phyloP scores from a whole-genome alignment of 495 filamentous ascomycete genomes.

The Pseudoneurospora amorphoporcata region DNA sequence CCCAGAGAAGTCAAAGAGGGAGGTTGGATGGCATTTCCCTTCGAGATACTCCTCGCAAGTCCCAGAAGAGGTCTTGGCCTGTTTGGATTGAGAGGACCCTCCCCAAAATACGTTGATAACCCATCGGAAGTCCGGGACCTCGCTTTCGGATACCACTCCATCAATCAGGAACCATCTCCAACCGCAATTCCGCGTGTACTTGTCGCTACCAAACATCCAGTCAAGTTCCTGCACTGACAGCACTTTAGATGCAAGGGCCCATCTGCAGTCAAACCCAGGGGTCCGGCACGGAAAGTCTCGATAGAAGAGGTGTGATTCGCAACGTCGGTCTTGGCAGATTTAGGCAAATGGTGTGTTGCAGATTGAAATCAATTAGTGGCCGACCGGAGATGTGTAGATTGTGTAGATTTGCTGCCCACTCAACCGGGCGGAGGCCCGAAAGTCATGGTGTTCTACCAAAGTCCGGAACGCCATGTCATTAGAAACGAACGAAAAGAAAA shows the following conservation, averaged over 20 bases:
- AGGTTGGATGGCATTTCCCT: background rate
- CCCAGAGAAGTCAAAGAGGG: background rate
- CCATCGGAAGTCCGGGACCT: background rate
- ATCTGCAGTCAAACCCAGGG: background rate
- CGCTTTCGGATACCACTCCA: background rate
- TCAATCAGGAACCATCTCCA: background rate
- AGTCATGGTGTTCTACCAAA: background rate
- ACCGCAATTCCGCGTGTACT: background rate
- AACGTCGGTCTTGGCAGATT: background rate
- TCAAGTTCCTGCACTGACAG: too few species aligned
- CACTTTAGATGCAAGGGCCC: background rate
- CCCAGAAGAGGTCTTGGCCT: background rate
- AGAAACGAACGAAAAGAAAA: background rate
- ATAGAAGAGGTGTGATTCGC: background rate
- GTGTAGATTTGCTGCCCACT: background rate
- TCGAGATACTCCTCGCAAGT: background rate
- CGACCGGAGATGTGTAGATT: background rate
- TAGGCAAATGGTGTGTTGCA: background rate
- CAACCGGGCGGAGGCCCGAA: background rate
- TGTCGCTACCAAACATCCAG: background rate
- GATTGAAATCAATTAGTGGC: background rate
- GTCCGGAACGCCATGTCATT: background rate
- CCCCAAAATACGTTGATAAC: background rate
- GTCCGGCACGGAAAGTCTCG: background rate
- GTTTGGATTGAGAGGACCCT: background rate